Evolutionary conservation across 768 basidiomycete genomes (phyloP).

Genomic region (Phylloporus sp.): DNA sequence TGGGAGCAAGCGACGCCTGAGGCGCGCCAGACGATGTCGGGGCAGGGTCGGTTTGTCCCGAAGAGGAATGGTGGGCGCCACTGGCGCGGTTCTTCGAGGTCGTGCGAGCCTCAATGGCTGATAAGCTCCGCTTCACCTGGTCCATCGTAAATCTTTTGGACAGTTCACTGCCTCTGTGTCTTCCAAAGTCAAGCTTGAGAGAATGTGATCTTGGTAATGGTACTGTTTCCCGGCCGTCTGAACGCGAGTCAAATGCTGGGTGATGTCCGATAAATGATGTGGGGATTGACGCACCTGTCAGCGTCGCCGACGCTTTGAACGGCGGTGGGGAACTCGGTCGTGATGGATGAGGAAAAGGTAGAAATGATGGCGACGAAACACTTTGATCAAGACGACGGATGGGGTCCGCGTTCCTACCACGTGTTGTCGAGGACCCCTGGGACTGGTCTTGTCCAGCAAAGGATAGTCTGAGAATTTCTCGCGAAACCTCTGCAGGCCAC

Average conservation of each 20-base stretch:
- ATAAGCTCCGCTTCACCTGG: conserved; percentile 25
- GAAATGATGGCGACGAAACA: conserved; percentile 23
- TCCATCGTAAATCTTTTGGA: conserved; percentile 10
- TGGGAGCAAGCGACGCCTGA: conserved; percentile 13
- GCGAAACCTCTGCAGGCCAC: conserved; percentile 60
- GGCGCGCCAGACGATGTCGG: conserved; percentile 7
- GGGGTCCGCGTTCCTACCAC: conserved; percentile 18
- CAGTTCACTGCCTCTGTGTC: conserved; percentile 13
- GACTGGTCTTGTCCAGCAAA: conserved; percentile 21
- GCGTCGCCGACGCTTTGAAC: conserved; percentile 24
- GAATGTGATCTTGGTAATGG: conserved; percentile 16
- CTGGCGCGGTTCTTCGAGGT: conserved; percentile 11
- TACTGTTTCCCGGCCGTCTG: conserved; percentile 17
- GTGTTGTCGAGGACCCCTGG: conserved; percentile 30
- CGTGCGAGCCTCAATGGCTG: conserved; percentile 20
- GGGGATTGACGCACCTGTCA: conserved; percentile 14
- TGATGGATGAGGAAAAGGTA: conserved; percentile 29
- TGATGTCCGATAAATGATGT: background rate
- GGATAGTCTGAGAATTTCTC: conserved; percentile 50
- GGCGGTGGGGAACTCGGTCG: conserved; percentile 18
- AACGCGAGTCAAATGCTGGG: background rate
- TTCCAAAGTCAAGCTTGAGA: conserved; percentile 18
- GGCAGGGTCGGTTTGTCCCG: conserved; percentile 17
- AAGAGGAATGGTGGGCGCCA: conserved; percentile 14
- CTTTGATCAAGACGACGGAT: conserved; percentile 13